These are phyloP conservation scores for Cinnamomum micranthum DNA, from an alignment of 164 flowering plant species.

Conservation along the genomic window DNA sequence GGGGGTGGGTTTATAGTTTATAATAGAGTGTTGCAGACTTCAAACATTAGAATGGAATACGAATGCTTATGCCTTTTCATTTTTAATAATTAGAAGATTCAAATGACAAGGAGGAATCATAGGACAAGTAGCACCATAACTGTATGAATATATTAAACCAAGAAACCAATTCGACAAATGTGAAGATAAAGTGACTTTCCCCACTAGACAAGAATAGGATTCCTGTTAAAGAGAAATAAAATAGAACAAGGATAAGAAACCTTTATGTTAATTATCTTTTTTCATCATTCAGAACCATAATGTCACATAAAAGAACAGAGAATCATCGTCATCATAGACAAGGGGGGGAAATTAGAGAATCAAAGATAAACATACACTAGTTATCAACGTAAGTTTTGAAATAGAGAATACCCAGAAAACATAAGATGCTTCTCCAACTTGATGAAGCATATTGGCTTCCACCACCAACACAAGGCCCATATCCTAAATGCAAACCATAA, in stretches of 20 bases:
- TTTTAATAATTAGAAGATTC: no score
- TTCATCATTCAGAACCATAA: background rate
- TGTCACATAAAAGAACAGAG: background rate
- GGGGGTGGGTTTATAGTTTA: no score
- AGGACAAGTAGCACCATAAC: no score
- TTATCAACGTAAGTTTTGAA: background rate
- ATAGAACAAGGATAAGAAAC: background rate
- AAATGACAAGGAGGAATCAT: no score
- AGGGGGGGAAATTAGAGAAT: background rate
- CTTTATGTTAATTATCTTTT: constrained; percentile 3
- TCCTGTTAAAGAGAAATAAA: background rate
- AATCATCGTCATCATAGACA: background rate
- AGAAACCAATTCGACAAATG: background rate
- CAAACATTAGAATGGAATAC: no score
- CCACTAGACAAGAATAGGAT: background rate
- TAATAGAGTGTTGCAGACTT: no score
- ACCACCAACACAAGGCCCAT: background rate
- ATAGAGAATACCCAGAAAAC: constrained; percentile 4
- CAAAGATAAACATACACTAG: constrained; percentile 3
- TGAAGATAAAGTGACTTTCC: background rate
- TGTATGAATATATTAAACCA: no score
- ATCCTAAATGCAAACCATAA: constrained; percentile 3
- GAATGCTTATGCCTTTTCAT: no score
- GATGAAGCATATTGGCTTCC: background rate
- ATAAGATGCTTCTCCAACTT: background rate